Base-by-base conservation (phyloP, 345 rosid species). In the Hypericum androsaemum region DNA sequence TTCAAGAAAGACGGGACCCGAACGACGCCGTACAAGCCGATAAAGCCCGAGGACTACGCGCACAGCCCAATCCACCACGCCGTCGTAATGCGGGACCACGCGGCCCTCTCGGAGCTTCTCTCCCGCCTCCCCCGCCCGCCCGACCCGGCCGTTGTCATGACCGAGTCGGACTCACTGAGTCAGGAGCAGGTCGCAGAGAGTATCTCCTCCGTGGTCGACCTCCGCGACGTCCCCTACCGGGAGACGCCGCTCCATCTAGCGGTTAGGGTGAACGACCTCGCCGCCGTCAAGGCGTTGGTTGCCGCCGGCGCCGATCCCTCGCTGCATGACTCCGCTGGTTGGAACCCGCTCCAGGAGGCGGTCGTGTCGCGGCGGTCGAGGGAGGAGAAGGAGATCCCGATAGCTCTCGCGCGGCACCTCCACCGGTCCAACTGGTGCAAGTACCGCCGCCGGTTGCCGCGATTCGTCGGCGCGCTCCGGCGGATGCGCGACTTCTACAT, bases 161-260 rank as follows among this genome's bases (percentile, higher is more conserved):
- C 89, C 8, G 98, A 84, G 63, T 41, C 77, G 13, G 97, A 88
- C 57, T 83, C 97, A 0, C 53, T 81, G 41, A 56, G 58, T 32
- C 85, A 92, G 42, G 95, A 92, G 50, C 76, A 63, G 10, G 15
- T 85, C 2, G 77, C 94, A 3, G 97, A 92, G 42, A 72, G 77
- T 73, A 85, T 92, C 74, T 74, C 97, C 22, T 62, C 85, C 36
- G 61, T 78, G 6, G 65, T 88, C 3, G 97, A 92, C 56, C 88
- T 89, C 12, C 80, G 98, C 0, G 96, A 92, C 58, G 96, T 92
- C 15, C 96, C 96, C 0, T 64, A 52, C 16, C 72, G 83, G 0
- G 96, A 88, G 52, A 92, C 96, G 2, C 89, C 98, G 37, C 94
- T 92, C 63, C 98, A 92, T 64, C 73, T 92, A 0, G 79, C 98